These are phyloP conservation scores for Phialocephala sp. DNA, from an alignment of 2,329 filamentous ascomycete species.

Conservation along the genomic window DNA sequence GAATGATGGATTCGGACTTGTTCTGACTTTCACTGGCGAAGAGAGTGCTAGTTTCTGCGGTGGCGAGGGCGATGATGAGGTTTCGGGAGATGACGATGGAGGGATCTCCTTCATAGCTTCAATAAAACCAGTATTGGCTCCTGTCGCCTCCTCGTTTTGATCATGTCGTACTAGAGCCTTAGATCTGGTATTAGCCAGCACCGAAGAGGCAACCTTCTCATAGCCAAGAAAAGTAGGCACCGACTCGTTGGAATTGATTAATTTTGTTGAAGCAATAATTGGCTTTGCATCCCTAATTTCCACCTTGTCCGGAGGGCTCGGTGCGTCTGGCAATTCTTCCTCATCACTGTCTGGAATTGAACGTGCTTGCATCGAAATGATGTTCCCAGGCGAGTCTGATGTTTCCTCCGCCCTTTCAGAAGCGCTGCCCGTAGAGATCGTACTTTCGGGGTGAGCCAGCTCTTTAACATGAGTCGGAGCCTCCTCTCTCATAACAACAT, in stretches of 20 bases:
- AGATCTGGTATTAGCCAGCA: not conserved
- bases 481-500: not conserved
- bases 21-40: conserved; percentile 9
- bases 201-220: not conserved
- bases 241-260: not conserved
- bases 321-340: not conserved
- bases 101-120: not conserved
- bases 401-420: not conserved
- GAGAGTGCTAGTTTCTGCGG: not conserved
- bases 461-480: not conserved
- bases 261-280: not conserved
- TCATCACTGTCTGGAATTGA: not conserved
- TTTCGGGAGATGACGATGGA: not conserved
- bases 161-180: not conserved
- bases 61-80: not conserved
- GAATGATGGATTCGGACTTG: conserved; percentile 15
- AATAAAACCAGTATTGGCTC: not conserved
- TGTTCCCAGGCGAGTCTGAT: not conserved
- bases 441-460: too few species aligned
- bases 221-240: not conserved
- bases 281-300: not conserved
- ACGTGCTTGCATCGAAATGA: not conserved
- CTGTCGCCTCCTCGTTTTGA: not conserved
- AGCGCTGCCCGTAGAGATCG: not conserved
- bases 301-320: not conserved